Evolutionary conservation across 148 eudicot species (phyloP).

Genomic region (Arbutus unedo): DNA sequence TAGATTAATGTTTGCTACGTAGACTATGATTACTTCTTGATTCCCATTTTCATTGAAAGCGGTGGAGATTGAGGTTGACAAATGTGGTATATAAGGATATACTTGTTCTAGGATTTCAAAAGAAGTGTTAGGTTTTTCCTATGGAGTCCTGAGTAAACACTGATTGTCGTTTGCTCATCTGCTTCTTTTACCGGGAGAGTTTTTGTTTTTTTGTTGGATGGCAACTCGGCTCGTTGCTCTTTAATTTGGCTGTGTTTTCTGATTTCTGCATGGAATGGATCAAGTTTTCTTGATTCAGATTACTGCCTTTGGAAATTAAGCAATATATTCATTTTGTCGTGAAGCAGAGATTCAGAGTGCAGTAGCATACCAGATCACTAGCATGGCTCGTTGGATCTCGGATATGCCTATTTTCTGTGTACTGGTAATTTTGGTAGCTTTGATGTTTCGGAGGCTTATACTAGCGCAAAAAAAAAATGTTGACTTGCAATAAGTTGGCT

Average conservation of each 20-base stretch:
- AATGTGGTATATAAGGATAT: neutral
- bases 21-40: neutral
- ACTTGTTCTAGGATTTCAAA: neutral
- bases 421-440: neutral
- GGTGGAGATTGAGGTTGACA: neutral
- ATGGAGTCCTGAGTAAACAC: neutral
- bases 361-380: neutral
- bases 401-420: neutral
- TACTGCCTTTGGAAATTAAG: neutral
- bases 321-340: neutral
- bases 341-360: constrained; percentile 1
- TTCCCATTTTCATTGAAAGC: neutral
- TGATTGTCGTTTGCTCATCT: neutral
- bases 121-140: neutral
- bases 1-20: neutral
- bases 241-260: neutral
- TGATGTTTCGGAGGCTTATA: neutral
- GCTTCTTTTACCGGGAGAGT: neutral
- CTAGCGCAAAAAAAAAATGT: neutral
- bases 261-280: neutral
- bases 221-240: neutral
- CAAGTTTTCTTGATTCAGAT: neutral
- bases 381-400: neutral
- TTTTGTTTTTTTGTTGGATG: neutral
- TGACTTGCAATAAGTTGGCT: neutral